Base-by-base conservation (phyloP, 2,329 filamentous ascomycete species). In the Verticillium klebahnii region DNA sequence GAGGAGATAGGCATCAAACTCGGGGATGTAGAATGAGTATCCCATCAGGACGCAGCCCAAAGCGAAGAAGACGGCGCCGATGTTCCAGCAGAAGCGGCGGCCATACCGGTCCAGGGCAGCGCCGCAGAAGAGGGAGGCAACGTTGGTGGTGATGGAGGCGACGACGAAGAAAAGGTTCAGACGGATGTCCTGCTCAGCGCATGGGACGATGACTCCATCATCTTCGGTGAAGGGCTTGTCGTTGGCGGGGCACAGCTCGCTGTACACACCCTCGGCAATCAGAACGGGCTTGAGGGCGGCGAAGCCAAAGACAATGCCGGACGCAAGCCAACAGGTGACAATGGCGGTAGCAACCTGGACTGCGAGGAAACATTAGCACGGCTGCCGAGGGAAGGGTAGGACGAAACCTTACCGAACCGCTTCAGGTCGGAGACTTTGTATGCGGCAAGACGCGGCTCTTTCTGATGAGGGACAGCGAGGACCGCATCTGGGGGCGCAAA, bases 271-370 rank as follows among this genome's bases (percentile, higher is more conserved):
- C 71, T 93, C 88, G 17, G 80, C 75, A 62, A 93, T 89, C 37
- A 96, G 80, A 11, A 95, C 84, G 0, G 92, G 91, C 72, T 95
- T 96, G 67, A 96, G 81, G n/a, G 92, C 91, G 17, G 92, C 92
- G 73, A 92, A 96, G 36, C 92, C 92, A 75, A 95, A 95, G 19
- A 95, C 86, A 45, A 93, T 80, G 1, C 92, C 93, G 4, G 92
- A 50, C 25, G 90, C 87, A 63, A 96, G 82, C 39, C 93, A 83
- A 73, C 90, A 94, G 72, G 90, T 91, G 12, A 91, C 68, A 1
- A 91, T 86, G 6, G 88, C 89, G 56, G 85, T 78, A 50, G 77
- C 75, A n/a, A 93, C 85, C 76, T 94, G 91, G 17, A 84, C 88
- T 92, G 68, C 56, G 32, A 36, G 14, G 39, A 17, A 57, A 62